These are phyloP conservation scores for Leccinum pallidistipes DNA, from an alignment of 1,284 basidiomycete species.

Conservation along the genomic window DNA sequence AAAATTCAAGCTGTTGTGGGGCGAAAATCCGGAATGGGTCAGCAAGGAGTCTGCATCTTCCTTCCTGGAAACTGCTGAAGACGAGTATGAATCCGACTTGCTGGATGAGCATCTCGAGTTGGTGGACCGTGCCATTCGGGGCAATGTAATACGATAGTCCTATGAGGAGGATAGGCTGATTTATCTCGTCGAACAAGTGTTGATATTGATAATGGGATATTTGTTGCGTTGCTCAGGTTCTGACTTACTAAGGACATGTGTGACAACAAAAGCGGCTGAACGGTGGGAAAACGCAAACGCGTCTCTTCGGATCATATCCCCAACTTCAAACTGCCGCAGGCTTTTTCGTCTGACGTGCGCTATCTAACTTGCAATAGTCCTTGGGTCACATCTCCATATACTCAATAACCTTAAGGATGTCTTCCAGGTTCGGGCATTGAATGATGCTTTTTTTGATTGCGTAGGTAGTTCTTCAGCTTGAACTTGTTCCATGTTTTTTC, in stretches of 20 bases:
- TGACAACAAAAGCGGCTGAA: too few relatives aligned
- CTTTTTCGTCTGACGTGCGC: too few relatives aligned
- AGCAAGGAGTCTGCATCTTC: not conserved
- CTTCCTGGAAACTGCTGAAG: not conserved
- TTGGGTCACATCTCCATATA: too few relatives aligned
- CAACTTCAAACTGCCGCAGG: too few relatives aligned
- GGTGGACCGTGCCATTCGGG: slow-evolving; percentile 1
- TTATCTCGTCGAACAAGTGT: not conserved
- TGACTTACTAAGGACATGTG: too few relatives aligned
- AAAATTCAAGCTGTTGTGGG: slow-evolving; percentile 20
- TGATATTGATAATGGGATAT: not conserved
- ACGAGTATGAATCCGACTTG: not conserved
- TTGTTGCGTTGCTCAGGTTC: too few relatives aligned
- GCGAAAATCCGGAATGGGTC: slow-evolving; percentile 22
- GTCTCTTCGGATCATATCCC: not conserved
- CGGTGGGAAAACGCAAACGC: too few relatives aligned
- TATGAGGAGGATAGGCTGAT: not conserved
- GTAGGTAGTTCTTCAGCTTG: not conserved
- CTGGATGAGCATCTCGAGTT: slow-evolving; percentile 18
- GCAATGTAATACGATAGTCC: not conserved
- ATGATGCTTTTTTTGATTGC: not conserved
- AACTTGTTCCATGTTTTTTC: not conserved
- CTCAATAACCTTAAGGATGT: too few relatives aligned
- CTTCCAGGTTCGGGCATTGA: not conserved
- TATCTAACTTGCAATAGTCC: too few relatives aligned